phyloP scores from a whole-genome alignment of 805 yeast species.

The Scheffersomyces ergatensis region DNA sequence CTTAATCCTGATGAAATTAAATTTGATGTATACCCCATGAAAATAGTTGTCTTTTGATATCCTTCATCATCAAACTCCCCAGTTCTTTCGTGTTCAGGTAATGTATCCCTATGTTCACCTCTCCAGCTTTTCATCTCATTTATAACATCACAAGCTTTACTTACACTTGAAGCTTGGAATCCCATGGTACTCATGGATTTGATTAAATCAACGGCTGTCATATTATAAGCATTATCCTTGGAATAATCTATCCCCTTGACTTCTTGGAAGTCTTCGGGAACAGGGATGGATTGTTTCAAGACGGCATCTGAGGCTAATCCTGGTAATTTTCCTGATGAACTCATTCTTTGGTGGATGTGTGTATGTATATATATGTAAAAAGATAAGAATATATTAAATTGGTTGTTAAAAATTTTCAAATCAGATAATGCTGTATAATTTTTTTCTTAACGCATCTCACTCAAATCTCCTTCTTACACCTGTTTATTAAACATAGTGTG shows the following conservation, averaged over 20 bases:
- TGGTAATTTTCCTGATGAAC: conserved; percentile 41
- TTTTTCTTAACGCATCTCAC: not conserved
- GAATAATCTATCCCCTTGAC: conserved; percentile 92
- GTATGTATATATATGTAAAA: not conserved
- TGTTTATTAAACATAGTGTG: too few relatives aligned
- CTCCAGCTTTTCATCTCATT: conserved; percentile 92
- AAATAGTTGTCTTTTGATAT: conserved; percentile 81
- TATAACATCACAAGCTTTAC: conserved; percentile 88
- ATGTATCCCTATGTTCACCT: conserved; percentile 69
- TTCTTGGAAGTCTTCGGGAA: conserved; percentile 73
- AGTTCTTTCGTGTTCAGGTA: conserved; percentile 57
- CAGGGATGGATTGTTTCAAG: conserved; percentile 78
- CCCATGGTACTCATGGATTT: conserved; percentile 93
- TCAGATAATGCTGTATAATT: not conserved
- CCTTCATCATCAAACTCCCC: conserved; percentile 80
- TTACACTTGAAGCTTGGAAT: conserved; percentile 87
- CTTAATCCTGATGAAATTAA: conserved; percentile 92
- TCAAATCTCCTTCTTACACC: too few relatives aligned
- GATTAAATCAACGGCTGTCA: conserved; percentile 76
- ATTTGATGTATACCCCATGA: conserved; percentile 95
- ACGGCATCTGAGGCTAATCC: conserved; percentile 88
- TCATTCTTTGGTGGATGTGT: conserved; percentile 1
- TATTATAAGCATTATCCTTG: conserved; percentile 67
- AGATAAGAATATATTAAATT: not conserved
- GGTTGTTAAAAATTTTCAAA: not conserved